These are phyloP conservation scores for Daldinia loculata DNA, from an alignment of 495 filamentous ascomycete genomes.

Conservation along the genomic window DNA sequence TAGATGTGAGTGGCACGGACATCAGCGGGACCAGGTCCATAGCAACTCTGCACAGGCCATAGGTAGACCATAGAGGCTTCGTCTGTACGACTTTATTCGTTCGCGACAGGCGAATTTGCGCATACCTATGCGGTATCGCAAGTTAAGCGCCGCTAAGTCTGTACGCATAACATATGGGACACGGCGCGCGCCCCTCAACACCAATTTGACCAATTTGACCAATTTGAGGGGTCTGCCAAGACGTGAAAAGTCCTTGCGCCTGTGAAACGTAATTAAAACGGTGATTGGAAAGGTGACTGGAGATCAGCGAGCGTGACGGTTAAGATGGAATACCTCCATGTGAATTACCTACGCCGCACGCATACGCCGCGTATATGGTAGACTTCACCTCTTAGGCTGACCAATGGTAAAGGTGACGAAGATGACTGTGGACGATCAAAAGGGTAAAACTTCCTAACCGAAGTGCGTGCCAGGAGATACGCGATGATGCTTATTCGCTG, in stretches of 20 bases:
- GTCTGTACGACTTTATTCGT: slow-evolving; percentile 23
- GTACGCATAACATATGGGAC: slow-evolving; percentile 8
- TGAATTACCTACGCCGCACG: slow-evolving; percentile 28
- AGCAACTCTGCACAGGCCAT: slow-evolving; percentile 34
- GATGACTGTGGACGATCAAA: slow-evolving; percentile 27
- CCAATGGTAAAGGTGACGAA: slow-evolving; percentile 33
- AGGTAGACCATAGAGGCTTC: not conserved
- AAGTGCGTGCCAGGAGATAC: slow-evolving; percentile 35
- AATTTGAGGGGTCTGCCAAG: slow-evolving; percentile 30
- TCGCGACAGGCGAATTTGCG: slow-evolving; percentile 27
- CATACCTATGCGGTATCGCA: slow-evolving; percentile 40
- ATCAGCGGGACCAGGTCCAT: slow-evolving; percentile 27
- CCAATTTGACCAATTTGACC: no score
- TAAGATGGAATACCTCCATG: slow-evolving; percentile 14
- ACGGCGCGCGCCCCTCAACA: slow-evolving; percentile 19
- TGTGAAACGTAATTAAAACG: slow-evolving; percentile 35
- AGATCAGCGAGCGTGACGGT: slow-evolving; percentile 31
- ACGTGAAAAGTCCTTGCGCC: slow-evolving; percentile 35
- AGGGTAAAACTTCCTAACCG: slow-evolving; percentile 34
- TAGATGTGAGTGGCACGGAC: slow-evolving; percentile 23
- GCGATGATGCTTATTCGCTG: slow-evolving; percentile 40
- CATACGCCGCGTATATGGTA: slow-evolving; percentile 25
- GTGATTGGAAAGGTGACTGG: slow-evolving; percentile 31
- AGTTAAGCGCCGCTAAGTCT: slow-evolving; percentile 41
- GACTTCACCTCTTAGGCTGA: slow-evolving; percentile 21